These are phyloP conservation scores for Meira miltonrushii DNA, from an alignment of 1,284 basidiomycete genomes.

Conservation along the genomic window DNA sequence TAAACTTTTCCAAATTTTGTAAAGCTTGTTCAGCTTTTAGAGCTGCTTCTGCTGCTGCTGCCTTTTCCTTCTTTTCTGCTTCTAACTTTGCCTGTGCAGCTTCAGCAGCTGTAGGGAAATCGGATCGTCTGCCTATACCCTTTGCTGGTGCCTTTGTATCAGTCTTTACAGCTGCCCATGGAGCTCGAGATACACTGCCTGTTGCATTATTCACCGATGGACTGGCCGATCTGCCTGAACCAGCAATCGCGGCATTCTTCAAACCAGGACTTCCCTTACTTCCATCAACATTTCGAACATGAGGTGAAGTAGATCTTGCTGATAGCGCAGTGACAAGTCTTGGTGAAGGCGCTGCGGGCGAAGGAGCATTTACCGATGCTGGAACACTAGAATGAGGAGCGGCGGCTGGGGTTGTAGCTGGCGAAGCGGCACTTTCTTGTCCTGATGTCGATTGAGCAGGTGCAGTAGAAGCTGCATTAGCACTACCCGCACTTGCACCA, in stretches of 20 bases:
- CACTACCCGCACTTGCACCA: not conserved
- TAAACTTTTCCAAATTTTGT: constrained; percentile 45
- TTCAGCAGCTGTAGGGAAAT: constrained; percentile 51
- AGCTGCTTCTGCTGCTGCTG: constrained; percentile 34
- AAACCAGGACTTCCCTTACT: constrained; percentile 30
- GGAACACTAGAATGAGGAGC: not conserved
- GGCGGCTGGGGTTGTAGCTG: not conserved
- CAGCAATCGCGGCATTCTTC: constrained; percentile 28
- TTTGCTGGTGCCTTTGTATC: not conserved
- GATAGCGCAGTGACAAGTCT: constrained; percentile 33
- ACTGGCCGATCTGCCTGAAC: constrained; percentile 17
- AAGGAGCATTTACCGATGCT: not conserved
- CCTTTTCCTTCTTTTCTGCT: constrained; percentile 40
- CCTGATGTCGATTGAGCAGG: not conserved
- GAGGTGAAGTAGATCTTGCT: constrained; percentile 21
- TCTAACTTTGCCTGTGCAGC: constrained; percentile 38
- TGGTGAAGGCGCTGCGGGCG: constrained; percentile 20
- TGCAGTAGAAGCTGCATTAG: not conserved
- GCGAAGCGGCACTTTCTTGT: not conserved
- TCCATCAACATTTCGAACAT: constrained; percentile 20
- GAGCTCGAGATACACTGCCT: constrained; percentile 27
- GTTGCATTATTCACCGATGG: constrained; percentile 5
- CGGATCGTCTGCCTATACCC: constrained; percentile 13
- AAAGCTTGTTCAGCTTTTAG: constrained; percentile 33
- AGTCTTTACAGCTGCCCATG: constrained; percentile 36